Evolutionary conservation across 345 rosid genomes (phyloP), one percentile per base, ranked within the genome.

Genomic region (Melaleuca quinquenervia): DNA sequence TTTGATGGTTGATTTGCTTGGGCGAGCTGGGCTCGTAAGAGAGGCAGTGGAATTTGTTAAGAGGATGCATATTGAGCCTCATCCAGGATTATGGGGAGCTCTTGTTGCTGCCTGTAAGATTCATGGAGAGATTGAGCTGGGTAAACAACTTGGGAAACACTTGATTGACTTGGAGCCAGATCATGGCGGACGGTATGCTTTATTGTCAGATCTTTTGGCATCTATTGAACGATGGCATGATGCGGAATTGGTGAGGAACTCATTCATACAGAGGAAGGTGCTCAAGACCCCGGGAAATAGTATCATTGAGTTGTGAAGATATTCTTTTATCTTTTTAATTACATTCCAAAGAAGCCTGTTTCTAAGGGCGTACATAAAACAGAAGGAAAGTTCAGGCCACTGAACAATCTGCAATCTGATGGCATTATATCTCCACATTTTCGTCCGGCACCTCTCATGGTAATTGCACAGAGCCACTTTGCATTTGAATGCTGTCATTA

Each of bases 81-180:
- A 87, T 88, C 88, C 85, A 8, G 88, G 86, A 86, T 87, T 91
- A 36, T 86, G 87, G 90, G 86, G 92, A 82, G 90, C 92, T 54
- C 88, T 91, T 55, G 88, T 89, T 86, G 88, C 87, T 76, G 90
- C 91, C 45, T 89, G 92, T 84, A 91, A 90, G 76, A 89, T 86
- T 89, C 91, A 89, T 56, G 90, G 84, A n/a, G 88, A 86, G 78
- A 49, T 86, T 76, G 88, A 86, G 88, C 50, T 87, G 22, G 89
- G 86, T 26, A 51, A 50, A 49, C 41, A 52, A 41, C 24, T 85
- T 58, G 88, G 85, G 22, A 56, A 89, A 36, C 70, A 22, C 74
- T 85, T 89, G 50, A 64, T 89, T 29, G 88, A 87, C 44, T 84
- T 87, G 87, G 89, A 89, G 74, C 91, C 91, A 50, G 84, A 82